Base-by-base conservation (phyloP, 2,329 filamentous ascomycete species). In the Elsinoe australis region DNA sequence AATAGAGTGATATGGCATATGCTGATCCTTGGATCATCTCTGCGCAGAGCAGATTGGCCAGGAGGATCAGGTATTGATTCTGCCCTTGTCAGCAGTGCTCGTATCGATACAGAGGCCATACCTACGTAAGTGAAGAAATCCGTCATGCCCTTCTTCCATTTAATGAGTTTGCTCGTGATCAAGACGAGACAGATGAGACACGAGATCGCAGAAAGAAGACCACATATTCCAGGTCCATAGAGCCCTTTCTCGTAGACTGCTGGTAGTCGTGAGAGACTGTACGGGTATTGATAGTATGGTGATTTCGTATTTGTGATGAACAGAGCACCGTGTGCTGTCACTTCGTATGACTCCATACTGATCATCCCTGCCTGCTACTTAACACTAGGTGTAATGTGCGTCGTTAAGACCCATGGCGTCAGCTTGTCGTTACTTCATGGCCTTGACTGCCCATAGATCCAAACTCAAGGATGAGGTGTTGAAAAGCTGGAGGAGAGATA, bases 51-150 rank as follows among this genome's bases (percentile, higher is more conserved):
- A 85, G 71, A 59, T 85, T 85, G 59, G 82, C 76, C 49, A 85
- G 80, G 3, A 86, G 69, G 0, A 85, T 68, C 22, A 85, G 71
- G 56, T 84, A 83, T 61, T 85, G 82, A 54, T 83, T 84, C 41
- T 45, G 41, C 2, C 2, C 8, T 19, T 8, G 9, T 45, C 15
- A 45, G 41, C 15, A n/a, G n/a, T 18, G 7, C 24, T 5, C 18
- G 3, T 14, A 15, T 7, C 6, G n/a, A 8, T 19, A n/a, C 34
- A 54, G 58, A 56, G 36, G 6, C 2, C 6, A 21, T 9, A 14
- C 58, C 55, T 32, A 61, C 39, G 35, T 55, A 60, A 14, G 56
- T 60, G 28, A 51, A 50, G 51, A 60, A 59, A 50, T 59, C 58
- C 58, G 26, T 21, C 4, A 41, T 21, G 17, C 12, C 28, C 36